These are phyloP conservation scores for Immersiella caudata DNA, from an alignment of 495 filamentous ascomycete species.

Conservation along the genomic window DNA sequence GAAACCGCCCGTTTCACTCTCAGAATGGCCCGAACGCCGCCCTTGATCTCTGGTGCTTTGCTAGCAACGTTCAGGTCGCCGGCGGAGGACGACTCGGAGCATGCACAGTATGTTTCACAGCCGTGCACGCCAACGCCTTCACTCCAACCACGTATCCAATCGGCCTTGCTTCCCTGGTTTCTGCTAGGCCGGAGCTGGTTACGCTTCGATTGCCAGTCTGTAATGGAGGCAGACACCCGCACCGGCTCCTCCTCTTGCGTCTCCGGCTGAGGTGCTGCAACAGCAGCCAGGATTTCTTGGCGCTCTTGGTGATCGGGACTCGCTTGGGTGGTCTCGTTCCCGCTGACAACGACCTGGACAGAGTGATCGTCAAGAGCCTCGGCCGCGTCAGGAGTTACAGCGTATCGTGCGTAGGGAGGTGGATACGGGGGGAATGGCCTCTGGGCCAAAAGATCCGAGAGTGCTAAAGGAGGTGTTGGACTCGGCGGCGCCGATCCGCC, in stretches of 20 bases:
- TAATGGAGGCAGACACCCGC: neutral
- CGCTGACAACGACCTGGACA: slow-evolving; percentile 11
- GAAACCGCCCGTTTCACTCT: slow-evolving; percentile 1
- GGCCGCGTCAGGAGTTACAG: slow-evolving; percentile 12
- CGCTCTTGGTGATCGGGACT: slow-evolving; percentile 5
- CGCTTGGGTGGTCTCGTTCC: neutral
- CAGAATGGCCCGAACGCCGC: slow-evolving; percentile 28
- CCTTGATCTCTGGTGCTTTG: slow-evolving; percentile 24
- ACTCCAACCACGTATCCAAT: slow-evolving; percentile 42
- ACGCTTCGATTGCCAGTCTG: slow-evolving; percentile 34
- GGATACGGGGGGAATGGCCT: slow-evolving; percentile 25
- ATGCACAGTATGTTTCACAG: slow-evolving; percentile 34
- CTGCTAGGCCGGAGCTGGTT: slow-evolving; percentile 33
- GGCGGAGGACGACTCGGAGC: slow-evolving; percentile 25
- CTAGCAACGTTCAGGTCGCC: neutral
- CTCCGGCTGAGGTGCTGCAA: neutral
- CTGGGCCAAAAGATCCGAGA: slow-evolving; percentile 33
- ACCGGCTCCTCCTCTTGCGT: neutral
- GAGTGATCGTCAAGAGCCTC: slow-evolving; percentile 17
- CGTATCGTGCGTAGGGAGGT: slow-evolving; percentile 24
- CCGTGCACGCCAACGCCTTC: slow-evolving; percentile 31
- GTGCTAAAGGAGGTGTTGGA: slow-evolving; percentile 28
- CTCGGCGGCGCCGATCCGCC: slow-evolving; percentile 23
- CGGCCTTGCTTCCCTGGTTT: slow-evolving; percentile 37
- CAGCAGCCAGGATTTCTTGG: neutral